Conservation (phyloP, 345 rosid genomes). For the Toxicodendron radicans region DNA sequence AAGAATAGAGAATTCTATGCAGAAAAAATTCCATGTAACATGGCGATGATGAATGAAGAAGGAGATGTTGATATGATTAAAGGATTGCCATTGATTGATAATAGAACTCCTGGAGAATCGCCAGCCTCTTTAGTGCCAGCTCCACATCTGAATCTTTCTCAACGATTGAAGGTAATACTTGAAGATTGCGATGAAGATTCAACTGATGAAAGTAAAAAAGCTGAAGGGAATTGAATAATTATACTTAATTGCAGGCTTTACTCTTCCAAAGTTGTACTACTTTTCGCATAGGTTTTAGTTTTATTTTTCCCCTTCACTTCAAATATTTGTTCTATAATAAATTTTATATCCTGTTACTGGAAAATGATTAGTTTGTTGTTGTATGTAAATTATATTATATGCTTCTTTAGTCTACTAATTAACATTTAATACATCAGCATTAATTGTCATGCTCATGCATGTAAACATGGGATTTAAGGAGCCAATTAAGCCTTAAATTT, state of each 20-base stretch:
- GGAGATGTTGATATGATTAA: constrained; percentile 43
- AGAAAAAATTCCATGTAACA: constrained; percentile 39
- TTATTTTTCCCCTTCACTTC: not conserved
- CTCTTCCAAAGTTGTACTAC: too few relatives aligned
- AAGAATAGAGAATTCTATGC: constrained; percentile 41
- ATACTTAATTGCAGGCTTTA: too few relatives aligned
- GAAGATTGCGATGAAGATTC: constrained; percentile 1
- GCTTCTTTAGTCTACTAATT: too few relatives aligned
- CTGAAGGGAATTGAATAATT: not conserved
- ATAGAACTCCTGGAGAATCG: constrained; percentile 25
- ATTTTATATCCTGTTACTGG: not conserved
- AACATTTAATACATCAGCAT: too few relatives aligned
- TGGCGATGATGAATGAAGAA: constrained; percentile 46
- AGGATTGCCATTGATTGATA: constrained; percentile 27
- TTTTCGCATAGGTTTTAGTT: not conserved
- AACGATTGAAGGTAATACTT: constrained; percentile 25
- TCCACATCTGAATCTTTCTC: constrained; percentile 32
- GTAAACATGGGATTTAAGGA: too few relatives aligned
- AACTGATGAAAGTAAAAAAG: not conserved
- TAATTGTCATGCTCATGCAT: too few relatives aligned
- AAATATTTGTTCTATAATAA: constrained; percentile 12
- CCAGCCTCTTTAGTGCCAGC: constrained; percentile 33
- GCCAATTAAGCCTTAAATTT: too few relatives aligned
- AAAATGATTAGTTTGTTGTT: too few relatives aligned
- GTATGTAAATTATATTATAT: too few relatives aligned